Evolutionary conservation across 23 red algal species (phyloP), one percentile per base, ranked within the genome.

Genomic region (Gracilaria domingensis): DNA sequence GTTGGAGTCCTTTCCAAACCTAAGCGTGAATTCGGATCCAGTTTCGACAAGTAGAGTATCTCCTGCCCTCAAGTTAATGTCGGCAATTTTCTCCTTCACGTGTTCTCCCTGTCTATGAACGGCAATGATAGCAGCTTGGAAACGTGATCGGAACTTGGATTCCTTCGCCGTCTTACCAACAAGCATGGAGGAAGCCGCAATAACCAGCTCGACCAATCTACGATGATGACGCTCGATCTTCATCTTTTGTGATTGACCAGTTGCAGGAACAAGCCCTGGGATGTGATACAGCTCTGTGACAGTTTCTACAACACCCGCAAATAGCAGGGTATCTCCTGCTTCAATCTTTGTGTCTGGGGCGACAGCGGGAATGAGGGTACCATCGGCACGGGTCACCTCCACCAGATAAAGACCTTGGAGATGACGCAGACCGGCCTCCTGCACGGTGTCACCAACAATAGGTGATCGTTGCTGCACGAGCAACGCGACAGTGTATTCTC

Each of bases 221-320:
- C 96, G 90, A 44, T 88, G 87, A 59, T 98, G 96, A 13, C 92
- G 80, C 81, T 95, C 82, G 33, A 86, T 86, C 72, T 82, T 86
- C 77, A 98, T 88, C 35, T 98, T 98, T 18, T 89, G 75, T 28
- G 96, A 93, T 66, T 95, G 85, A 36, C 81, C 86, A 28, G 96
- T 95, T 0, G 96, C 96, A 4, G 96, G 96, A 42, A 95, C 92
- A 66, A 98, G 83, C 8, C 96, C 96, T 0, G 92, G 91, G 54
- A 98, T 98, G 71, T 92, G 62, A 50, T 98, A 98, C 51, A 98
- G 60, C 78, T 98, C 96, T 34, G 91, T 94, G 3, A 98, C 96
- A 28, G 96, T 98, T 53, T 98, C 96, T 23, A 98, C 88, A 54
- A 94, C 61, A 5, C 96, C 96, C 18, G 96, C 96, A 91, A 98